Evolutionary conservation across 2,329 filamentous ascomycete species (phyloP).

Genomic region (Fusarium brachygibbosum): DNA sequence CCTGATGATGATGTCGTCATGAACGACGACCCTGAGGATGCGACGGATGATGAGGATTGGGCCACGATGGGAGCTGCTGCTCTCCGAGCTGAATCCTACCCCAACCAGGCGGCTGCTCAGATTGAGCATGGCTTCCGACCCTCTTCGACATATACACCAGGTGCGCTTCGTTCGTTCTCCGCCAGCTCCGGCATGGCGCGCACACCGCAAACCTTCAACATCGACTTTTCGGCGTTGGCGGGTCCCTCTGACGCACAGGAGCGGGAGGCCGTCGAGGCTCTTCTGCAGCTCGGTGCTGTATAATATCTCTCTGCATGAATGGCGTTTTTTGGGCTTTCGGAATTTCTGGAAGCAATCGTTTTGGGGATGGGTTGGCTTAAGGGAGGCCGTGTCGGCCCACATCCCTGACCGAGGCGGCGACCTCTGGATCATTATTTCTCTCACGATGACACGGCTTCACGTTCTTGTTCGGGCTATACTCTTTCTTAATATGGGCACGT

Average conservation of each 20-base stretch:
- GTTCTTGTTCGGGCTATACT: conserved; percentile 26
- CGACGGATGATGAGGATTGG: conserved; percentile 98
- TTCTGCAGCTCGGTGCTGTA: conserved; percentile 84
- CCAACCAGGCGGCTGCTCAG: conserved; percentile 68
- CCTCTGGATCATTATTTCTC: conserved; percentile 48
- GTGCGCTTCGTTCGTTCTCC: conserved; percentile 64
- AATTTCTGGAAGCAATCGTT: conserved; percentile 42
- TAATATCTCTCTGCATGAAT: conserved; percentile 68
- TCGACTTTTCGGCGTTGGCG: conserved; percentile 66
- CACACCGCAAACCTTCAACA: conserved; percentile 64
- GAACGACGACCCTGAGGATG: conserved; percentile 83
- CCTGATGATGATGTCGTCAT: conserved; percentile 75
- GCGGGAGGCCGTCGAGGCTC: conserved; percentile 84
- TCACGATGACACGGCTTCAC: conserved; percentile 54
- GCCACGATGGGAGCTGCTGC: conserved; percentile 88
- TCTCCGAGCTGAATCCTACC: conserved; percentile 77
- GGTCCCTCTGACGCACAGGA: conserved; percentile 76
- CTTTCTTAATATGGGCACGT: conserved; percentile 35
- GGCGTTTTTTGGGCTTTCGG: conserved; percentile 61
- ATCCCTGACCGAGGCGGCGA: conserved; percentile 51
- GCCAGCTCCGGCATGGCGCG: conserved; percentile 66
- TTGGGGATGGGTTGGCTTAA: conserved; percentile 50
- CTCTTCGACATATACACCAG: conserved; percentile 64
- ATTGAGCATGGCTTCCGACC: conserved; percentile 60
- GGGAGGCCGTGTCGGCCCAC: conserved; percentile 51